Percentiles rank a stretch among this genome's conserved stretches.
phyloP scores from a whole-genome alignment of 768 basidiomycete genomes.

The Hysterangium stoloniferum region DNA sequence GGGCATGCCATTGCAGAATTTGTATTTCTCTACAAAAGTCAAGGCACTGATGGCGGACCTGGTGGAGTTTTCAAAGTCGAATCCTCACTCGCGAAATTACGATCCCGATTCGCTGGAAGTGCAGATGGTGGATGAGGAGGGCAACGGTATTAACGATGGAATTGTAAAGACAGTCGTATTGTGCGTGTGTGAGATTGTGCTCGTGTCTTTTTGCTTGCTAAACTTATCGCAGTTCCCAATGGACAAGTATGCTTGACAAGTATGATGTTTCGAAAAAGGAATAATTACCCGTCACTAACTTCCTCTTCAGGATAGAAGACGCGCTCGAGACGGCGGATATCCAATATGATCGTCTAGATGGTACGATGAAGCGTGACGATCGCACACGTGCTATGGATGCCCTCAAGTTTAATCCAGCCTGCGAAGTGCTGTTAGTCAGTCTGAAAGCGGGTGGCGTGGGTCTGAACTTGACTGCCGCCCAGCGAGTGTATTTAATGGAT shows the following conservation, averaged over 20 bases:
- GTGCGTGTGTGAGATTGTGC: slow-evolving; percentile 41
- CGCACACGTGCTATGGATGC: slow-evolving; percentile 88
- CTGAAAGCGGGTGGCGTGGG: slow-evolving; percentile 97
- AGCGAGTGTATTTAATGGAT: slow-evolving; percentile 92
- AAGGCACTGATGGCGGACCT: slow-evolving; percentile 76
- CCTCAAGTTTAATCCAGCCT: slow-evolving; percentile 79
- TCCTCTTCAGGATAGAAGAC: slow-evolving; percentile 65
- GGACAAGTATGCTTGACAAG: slow-evolving; percentile 93
- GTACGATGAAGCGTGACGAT: slow-evolving; percentile 96
- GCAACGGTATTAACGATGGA: slow-evolving; percentile 61
- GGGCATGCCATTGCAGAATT: slow-evolving; percentile 44
- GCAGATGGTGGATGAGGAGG: slow-evolving; percentile 69
- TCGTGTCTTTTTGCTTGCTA: slow-evolving; percentile 1
- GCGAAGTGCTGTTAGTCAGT: slow-evolving; percentile 93
- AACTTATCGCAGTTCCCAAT: slow-evolving; percentile 61
- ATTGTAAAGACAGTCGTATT: slow-evolving; percentile 91
- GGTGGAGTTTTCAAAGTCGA: slow-evolving; percentile 68
- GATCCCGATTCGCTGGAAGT: slow-evolving; percentile 67
- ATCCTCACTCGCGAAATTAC: slow-evolving; percentile 84
- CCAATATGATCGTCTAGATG: slow-evolving; percentile 86
- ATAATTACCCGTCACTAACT: slow-evolving; percentile 3
- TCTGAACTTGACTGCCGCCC: slow-evolving; percentile 90
- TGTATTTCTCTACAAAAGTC: slow-evolving; percentile 83
- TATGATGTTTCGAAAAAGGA: slow-evolving; percentile 26
- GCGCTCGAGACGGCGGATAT: slow-evolving; percentile 78